A percentile compares a stretch with the other conserved stretches of the same genome.
phyloP scores from a whole-genome alignment of 2,329 filamentous ascomycete genomes.

The Beauveria scarabaeidicola region DNA sequence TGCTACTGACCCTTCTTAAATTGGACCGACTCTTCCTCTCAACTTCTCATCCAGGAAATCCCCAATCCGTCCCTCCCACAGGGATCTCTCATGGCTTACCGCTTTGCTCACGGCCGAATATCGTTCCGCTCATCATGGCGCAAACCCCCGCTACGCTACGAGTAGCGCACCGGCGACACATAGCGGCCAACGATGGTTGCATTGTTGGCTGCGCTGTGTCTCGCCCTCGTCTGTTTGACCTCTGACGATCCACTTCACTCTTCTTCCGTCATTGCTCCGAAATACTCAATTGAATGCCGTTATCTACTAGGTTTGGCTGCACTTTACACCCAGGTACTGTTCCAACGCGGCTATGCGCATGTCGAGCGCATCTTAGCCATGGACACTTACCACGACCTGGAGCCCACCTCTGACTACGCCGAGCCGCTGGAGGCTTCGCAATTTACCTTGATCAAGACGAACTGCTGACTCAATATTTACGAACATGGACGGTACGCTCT shows the following conservation, averaged over 20 bases:
- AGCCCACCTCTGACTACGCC: slow-evolving; percentile 3
- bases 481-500: slow-evolving; percentile 2
- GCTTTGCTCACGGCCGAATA: neutral
- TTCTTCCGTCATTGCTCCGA: neutral
- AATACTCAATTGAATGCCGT: neutral
- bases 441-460: slow-evolving; percentile 1
- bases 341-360: neutral
- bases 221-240: neutral
- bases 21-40: no score
- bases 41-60: neutral
- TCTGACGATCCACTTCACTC: neutral
- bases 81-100: neutral
- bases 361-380: no score
- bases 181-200: neutral
- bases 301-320: neutral
- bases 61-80: neutral
- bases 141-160: neutral
- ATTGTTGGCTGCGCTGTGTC: neutral
- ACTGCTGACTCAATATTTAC: neutral
- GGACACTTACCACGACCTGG: neutral
- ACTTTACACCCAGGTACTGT: neutral
- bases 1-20: no score
- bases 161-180: neutral
- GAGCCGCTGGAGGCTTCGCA: neutral
- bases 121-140: neutral